Base-by-base conservation (phyloP, 768 basidiomycete genomes). In the Hygrocybe punicea region DNA sequence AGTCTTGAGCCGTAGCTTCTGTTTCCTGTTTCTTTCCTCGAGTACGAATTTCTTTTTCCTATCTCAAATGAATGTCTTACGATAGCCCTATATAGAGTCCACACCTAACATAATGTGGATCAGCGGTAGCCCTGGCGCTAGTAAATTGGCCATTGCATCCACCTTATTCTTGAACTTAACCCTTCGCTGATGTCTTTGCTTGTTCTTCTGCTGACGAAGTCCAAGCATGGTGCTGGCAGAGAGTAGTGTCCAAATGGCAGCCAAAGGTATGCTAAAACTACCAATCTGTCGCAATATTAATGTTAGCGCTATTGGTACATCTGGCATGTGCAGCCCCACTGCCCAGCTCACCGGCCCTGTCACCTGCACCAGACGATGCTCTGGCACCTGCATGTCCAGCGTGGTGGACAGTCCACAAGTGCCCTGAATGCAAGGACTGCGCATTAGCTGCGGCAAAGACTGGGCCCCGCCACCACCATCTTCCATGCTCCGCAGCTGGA, bases 191-290 rank as follows among this genome's bases (percentile, higher is more conserved):
- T 29, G 29, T 29, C 29, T 29, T 29, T 29, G 29, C 29, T 29
- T 8, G 29, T 29, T 29, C 29, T 29, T 29, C 29, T 29, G 29
- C 29, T 29, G 29, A 8, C 29, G 29, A 89, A 90, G 68, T 84
- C 89, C 17, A 92, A 93, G 69, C 86, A 90, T 67, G 86, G 89
- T 17, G 80, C 85, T 2, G 89, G 86, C 36, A 90, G 89, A 21
- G 88, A 91, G 62, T 92, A 85, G 66, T 76, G 83, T 21, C 84
- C 87, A 16, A 86, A 54, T 93, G 90, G 91, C 73, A 74, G 47
- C 85, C 84, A 19, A 77, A 78, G 63, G 87, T 85, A 62, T 62
- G 75, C 14, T 47, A 51, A 60, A 53, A 52, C 36, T 24, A 29
- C 29, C 29, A 29, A 29, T 29, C 60, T 46, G 55, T 36, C 7